Base-by-base conservation (phyloP, 352 stramenopile species). In the Halophytophthora batemanensis region DNA sequence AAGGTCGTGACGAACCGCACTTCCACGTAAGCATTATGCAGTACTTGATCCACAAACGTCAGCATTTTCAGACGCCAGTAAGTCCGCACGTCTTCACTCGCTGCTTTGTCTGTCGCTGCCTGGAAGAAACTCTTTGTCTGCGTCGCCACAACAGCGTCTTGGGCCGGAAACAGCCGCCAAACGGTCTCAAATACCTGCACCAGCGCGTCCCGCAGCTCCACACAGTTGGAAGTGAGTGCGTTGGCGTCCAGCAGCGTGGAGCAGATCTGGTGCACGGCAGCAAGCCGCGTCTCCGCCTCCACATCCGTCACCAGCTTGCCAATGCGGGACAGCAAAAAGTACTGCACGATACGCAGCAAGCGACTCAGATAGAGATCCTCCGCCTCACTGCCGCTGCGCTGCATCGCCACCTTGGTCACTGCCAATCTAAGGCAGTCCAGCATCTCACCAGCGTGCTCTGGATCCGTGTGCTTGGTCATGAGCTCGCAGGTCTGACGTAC, bases 401-500 rank as follows among this genome's bases (percentile, higher is more conserved):
- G 41, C 11, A 51, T 68, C 18, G 62, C 22, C 43, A 86, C 67
- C 50, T 88, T 91, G 47, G 67, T 62, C 29, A 87, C 59, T 10
- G 86, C 74, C 10, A 82, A 53, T 5, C 61, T 43, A 12, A 93
- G 69, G 50, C 81, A 89, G 19, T 83, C 79, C 10, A 92, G 74
- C 60, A 95, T 74, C 42, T 83, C 73, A 5, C 59, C 54, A 0
- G 77, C 68, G 39, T 95, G 77, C 3, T 72, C 65, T 0, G 69
- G 69, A 45, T 92, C 77, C 2, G 85, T 93, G 59, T 95, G 76
- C 37, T 86, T 81, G 25, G 77, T 82, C 77, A 94, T 86, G 5
- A 76, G 68, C 44, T 79, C 74, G 42, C 61, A 84, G 12, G 82
- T 93, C 45, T 78, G 61, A 17, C 72, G 61, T 15, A 90, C 73